Evolutionary conservation across 192 early-diverging fungal genomes (phyloP).

Genomic region (Backusella macrospora): DNA sequence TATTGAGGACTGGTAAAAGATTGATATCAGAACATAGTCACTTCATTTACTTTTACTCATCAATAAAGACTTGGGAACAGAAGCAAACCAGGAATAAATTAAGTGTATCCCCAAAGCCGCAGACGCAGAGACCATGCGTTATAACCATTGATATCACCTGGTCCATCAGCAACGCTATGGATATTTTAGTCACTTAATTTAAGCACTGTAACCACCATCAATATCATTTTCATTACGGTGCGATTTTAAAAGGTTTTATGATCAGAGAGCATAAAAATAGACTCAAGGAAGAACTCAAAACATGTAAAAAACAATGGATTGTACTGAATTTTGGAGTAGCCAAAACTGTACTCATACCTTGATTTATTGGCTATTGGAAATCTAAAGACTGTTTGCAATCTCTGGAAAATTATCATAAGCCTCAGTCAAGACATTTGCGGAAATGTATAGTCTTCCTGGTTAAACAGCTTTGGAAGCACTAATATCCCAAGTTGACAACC

Average conservation of each 20-base stretch:
- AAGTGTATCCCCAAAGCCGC: not conserved
- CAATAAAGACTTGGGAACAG: conserved; percentile 23
- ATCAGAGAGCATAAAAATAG: too few species aligned
- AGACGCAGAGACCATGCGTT: conserved; percentile 1
- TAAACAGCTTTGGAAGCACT: not conserved
- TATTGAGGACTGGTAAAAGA: too few species aligned
- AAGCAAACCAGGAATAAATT: not conserved
- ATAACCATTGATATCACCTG: not conserved
- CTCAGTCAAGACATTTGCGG: not conserved
- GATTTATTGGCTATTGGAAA: conserved; percentile 11
- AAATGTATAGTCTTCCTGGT: not conserved
- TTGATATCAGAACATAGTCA: too few species aligned
- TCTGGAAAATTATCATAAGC: conserved; percentile 1
- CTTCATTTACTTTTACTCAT: too few species aligned
- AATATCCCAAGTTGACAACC: not conserved
- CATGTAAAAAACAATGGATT: not conserved
- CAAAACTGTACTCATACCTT: not conserved
- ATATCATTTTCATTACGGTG: conserved; percentile 1
- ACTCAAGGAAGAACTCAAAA: not conserved
- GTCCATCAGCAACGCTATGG: conserved; percentile 10
- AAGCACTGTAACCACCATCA: not conserved
- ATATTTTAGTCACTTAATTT: not conserved
- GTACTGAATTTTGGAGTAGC: conserved; percentile 7
- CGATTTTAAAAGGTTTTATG: not conserved
- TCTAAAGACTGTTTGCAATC: conserved; percentile 3